phyloP scores from a whole-genome alignment of 2,329 filamentous ascomycete species.

The Calycina marina region DNA sequence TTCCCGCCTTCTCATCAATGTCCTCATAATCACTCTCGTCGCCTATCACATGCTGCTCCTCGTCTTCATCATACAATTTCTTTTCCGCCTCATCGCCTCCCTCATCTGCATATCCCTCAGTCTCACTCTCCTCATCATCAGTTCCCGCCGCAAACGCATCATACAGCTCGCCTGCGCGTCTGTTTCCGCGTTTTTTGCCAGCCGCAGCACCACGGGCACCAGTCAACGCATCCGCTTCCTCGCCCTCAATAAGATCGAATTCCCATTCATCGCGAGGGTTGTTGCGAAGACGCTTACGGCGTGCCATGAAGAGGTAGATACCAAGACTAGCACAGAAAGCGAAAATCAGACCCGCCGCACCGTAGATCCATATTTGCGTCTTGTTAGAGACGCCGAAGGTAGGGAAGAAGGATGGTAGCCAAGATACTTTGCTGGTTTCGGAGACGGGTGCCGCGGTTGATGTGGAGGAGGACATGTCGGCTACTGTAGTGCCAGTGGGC shows the following conservation, averaged over 20 bases:
- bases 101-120: conserved; percentile 35
- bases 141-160: conserved; percentile 90
- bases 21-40: conserved; percentile 28
- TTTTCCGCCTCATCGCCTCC: conserved; percentile 25
- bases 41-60: conserved; percentile 36
- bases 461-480: conserved; percentile 4
- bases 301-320: conserved; percentile 68
- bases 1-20: conserved; percentile 10
- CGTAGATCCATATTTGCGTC: conserved; percentile 90
- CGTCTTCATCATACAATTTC: conserved; percentile 22
- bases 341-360: conserved; percentile 68
- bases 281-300: conserved; percentile 61
- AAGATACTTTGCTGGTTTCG: conserved; percentile 23
- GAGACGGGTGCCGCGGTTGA: conserved; percentile 18
- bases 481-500: conserved; percentile 15
- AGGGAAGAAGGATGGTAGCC: conserved; percentile 76
- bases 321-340: conserved; percentile 70
- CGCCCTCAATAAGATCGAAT: conserved; percentile 81
- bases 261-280: conserved; percentile 74
- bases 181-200: conserved; percentile 33
- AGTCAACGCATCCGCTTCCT: conserved; percentile 48
- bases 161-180: conserved; percentile 77
- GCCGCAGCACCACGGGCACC: conserved; percentile 24
- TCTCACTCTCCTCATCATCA: conserved; percentile 46
- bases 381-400: conserved; percentile 78